Conservation (phyloP, 208 protist species). For the Leishmania tarentolae region DNA sequence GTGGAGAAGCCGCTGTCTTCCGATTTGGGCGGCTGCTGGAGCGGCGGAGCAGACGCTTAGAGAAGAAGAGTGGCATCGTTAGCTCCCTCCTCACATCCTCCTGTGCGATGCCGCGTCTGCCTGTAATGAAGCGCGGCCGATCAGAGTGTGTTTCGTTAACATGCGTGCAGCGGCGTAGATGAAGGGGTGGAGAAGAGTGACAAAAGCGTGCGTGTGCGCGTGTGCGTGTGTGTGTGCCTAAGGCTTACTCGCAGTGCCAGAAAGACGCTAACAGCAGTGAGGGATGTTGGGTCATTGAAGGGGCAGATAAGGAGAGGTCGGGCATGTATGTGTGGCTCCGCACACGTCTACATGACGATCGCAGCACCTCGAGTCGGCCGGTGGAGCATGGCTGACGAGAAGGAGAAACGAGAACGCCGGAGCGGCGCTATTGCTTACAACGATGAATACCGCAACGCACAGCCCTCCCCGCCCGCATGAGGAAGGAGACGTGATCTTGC, state of each 20-base stretch:
- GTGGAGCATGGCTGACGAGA: not conserved
- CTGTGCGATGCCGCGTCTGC: not conserved
- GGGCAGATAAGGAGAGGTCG: not conserved
- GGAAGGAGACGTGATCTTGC: no score
- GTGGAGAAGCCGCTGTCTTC: not conserved
- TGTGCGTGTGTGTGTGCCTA: not conserved
- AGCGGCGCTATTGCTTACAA: no score
- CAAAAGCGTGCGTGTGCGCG: not conserved
- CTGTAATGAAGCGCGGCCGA: not conserved
- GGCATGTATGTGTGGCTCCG: not conserved
- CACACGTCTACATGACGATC: not conserved
- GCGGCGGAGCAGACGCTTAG: not conserved
- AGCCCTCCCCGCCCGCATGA: not conserved
- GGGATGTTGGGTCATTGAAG: not conserved
- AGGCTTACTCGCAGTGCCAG: not conserved
- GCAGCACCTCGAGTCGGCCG: no score
- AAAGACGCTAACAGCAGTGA: not conserved
- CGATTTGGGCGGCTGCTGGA: not conserved
- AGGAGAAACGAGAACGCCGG: not conserved
- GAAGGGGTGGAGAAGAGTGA: not conserved
- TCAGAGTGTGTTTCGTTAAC: not conserved
- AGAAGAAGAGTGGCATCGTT: constrained; percentile 13
- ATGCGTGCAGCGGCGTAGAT: not conserved
- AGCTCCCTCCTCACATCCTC: not conserved
- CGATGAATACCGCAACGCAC: not conserved